Evolutionary conservation across 2,329 filamentous ascomycete genomes (phyloP).

Genomic region (Camillea tinctor): DNA sequence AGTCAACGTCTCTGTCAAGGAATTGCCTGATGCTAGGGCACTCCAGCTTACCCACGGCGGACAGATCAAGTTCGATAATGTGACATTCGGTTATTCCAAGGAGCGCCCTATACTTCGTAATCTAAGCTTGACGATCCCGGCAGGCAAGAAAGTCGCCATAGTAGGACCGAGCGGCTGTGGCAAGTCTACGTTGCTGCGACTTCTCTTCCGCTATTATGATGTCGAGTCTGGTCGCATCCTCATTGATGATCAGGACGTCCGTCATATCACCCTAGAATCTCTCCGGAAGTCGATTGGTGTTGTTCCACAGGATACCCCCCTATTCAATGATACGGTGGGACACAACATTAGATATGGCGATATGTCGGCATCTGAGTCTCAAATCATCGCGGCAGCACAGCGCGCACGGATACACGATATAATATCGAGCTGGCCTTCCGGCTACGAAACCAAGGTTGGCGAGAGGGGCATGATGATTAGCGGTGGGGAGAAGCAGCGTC

Average conservation of each 20-base stretch:
- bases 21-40: conserved; percentile 70
- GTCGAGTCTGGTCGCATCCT: conserved; percentile 80
- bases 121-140: conserved; percentile 83
- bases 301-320: conserved; percentile 92
- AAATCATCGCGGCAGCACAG: conserved; percentile 74
- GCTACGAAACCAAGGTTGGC: conserved; percentile 87
- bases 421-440: conserved; percentile 76
- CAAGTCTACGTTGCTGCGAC: conserved; percentile 87
- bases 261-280: conserved; percentile 77
- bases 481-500: conserved; percentile 87
- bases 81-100: conserved; percentile 86
- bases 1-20: conserved; percentile 84
- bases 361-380: conserved; percentile 70
- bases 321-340: conserved; percentile 95
- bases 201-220: conserved; percentile 95
- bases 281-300: conserved; percentile 86
- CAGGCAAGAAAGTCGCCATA: conserved; percentile 92
- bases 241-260: conserved; percentile 91
- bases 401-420: conserved; percentile 84
- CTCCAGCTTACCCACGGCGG: conserved; percentile 74
- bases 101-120: conserved; percentile 86
- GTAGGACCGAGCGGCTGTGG: conserved; percentile 95
- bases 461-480: conserved; percentile 97
- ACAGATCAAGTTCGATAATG: conserved; percentile 91
- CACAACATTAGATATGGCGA: conserved; percentile 95